Evolutionary conservation across 257 asterid species (phyloP), one percentile per base, ranked within the genome.

Genomic region (Gentiana straminea): DNA sequence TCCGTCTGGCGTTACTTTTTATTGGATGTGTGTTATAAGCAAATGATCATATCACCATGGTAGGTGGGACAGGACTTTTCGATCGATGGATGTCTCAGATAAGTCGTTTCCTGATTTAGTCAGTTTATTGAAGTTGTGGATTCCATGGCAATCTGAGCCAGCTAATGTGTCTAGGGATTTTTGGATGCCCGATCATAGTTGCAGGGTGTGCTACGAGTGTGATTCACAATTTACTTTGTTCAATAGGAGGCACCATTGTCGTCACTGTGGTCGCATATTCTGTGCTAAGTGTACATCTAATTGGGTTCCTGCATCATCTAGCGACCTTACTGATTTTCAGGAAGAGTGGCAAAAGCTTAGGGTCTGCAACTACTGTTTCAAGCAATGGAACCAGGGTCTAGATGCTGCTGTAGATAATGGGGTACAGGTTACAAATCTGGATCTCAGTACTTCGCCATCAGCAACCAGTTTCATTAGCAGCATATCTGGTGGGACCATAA

Each of bases 131-230:
- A 87, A 87, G 73, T 76, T 90, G 41, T 91, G 98, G 98, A 55
- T 83, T 63, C 85, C 86, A 68, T 71, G 86, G 84, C 79, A 84
- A 71, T 64, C 80, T 34, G 91, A 81, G 70, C 91, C 94, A 50
- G 75, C 86, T 60, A 76, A 84, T 57, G 79, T 78, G 72, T 83
- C 95, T 7, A 81, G 93, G 82, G 98, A 87, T 71, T 91, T 91
- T 67, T 91, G 98, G 98, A 91, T 91, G 96, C 98, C 96, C 65
- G 98, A 91, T 66, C 73, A 81, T 74, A 91, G 95, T 60, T 91
- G 98, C 81, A 77, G 80, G 79, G 96, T 91, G 44, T 91, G 98
- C 79, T 91, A 91, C 65, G 96, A 91, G 59, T 91, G 98, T 75
- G 98, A 91, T 78, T 68, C 90, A 1, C 83, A 78, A 50, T 91